Percentiles rank a stretch among this genome's conserved stretches.
phyloP scores from a whole-genome alignment of 2,329 filamentous ascomycete species.

The Fusarium sp. region DNA sequence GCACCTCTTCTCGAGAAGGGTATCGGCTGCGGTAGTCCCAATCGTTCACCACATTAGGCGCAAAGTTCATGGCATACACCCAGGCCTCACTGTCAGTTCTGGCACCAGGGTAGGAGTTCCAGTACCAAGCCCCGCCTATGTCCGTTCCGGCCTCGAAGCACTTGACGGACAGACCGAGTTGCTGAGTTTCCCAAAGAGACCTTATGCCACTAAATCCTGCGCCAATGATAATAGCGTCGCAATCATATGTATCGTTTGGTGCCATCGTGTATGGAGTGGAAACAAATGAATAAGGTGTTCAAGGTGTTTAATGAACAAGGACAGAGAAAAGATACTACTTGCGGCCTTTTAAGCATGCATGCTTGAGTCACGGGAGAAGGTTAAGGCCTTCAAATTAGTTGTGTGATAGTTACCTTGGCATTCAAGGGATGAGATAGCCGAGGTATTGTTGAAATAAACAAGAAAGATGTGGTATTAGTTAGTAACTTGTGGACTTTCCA shows the following conservation, averaged over 20 bases:
- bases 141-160: conserved; percentile 32
- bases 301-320: too few relatives aligned
- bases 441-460: too few relatives aligned
- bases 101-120: conserved; percentile 39
- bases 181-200: conserved; percentile 12
- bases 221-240: conserved; percentile 27
- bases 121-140: conserved; percentile 38
- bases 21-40: conserved; percentile 21
- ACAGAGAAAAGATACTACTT: too few relatives aligned
- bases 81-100: conserved; percentile 28
- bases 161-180: conserved; percentile 23
- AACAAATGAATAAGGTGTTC: too few relatives aligned
- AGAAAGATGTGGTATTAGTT: too few relatives aligned
- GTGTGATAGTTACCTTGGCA: too few relatives aligned
- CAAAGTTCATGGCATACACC: conserved; percentile 27
- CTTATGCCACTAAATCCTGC: conserved; percentile 32
- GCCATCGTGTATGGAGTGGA: too few relatives aligned
- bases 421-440: too few relatives aligned
- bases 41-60: conserved; percentile 1
- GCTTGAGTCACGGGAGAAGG: too few relatives aligned
- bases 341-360: too few relatives aligned
- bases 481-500: too few relatives aligned
- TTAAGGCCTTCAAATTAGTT: too few relatives aligned
- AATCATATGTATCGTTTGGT: neutral
- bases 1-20: conserved; percentile 24